These are phyloP conservation scores for Cerioporus squamosus DNA, from an alignment of 1,284 basidiomycete genomes.

Conservation along the genomic window DNA sequence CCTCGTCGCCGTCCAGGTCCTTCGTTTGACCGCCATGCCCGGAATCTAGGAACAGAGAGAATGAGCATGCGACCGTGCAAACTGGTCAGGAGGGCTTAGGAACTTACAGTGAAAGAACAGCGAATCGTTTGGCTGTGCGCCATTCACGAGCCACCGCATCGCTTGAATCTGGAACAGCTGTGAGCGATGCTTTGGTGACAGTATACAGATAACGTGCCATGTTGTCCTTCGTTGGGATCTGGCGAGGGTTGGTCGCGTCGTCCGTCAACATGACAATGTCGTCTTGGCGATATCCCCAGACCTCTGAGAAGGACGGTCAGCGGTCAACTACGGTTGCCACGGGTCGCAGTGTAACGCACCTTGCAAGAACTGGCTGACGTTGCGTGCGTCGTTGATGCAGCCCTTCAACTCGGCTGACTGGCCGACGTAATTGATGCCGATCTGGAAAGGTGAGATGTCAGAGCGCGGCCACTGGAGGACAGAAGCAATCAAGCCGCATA, in stretches of 20 bases:
- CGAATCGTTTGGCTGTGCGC: conserved; percentile 82
- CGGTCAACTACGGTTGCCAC: not conserved
- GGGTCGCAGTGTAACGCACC: conserved; percentile 43
- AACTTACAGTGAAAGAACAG: conserved; percentile 89
- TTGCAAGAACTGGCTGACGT: conserved; percentile 75
- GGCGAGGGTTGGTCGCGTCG: conserved; percentile 63
- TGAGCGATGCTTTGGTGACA: not conserved
- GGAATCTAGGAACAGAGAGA: conserved; percentile 48
- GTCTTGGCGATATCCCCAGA: conserved; percentile 73
- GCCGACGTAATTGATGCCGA: conserved; percentile 85
- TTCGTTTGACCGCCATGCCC: conserved; percentile 86
- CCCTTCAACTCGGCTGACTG: conserved; percentile 68
- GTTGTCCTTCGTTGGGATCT: conserved; percentile 79
- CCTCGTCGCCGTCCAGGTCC: conserved; percentile 74
- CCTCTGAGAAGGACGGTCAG: conserved; percentile 40
- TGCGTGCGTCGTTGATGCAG: conserved; percentile 89
- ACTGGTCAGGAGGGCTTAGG: not conserved
- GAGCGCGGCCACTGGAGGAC: conserved; percentile 1
- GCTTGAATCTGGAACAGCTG: conserved; percentile 58
- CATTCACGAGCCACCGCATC: conserved; percentile 90
- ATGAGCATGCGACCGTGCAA: not conserved
- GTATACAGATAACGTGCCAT: conserved; percentile 56
- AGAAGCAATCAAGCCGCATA: conserved; percentile 41
- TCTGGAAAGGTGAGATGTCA: conserved; percentile 41
- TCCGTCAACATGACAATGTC: conserved; percentile 93